Percentiles rank a stretch among this genome's conserved stretches.
These are phyloP conservation scores for Tuber umbilicatum DNA, from an alignment of 495 filamentous ascomycete genomes.

Conservation along the genomic window DNA sequence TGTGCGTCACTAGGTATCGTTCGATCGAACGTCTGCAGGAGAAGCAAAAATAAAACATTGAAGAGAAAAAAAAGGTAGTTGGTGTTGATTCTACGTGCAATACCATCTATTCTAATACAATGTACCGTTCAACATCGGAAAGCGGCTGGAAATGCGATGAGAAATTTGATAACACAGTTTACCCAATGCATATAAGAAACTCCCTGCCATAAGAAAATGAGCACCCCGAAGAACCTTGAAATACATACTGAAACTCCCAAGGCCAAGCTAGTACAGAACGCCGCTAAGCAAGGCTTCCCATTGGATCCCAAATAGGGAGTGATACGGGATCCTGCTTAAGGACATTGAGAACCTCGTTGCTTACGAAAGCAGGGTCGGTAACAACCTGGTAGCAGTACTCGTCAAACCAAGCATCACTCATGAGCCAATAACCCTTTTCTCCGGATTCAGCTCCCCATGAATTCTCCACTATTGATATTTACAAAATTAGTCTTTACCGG, in stretches of 20 bases:
- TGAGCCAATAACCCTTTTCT: constrained; percentile 74
- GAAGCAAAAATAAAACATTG: neutral
- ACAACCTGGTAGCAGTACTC: constrained; percentile 83
- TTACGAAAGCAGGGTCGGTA: constrained; percentile 65
- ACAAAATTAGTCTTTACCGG: neutral
- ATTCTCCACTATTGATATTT: constrained; percentile 58
- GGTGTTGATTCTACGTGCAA: neutral
- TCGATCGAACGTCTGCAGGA: neutral
- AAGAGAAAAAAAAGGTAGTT: neutral
- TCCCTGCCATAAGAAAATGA: constrained; percentile 4
- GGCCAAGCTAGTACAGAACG: neutral
- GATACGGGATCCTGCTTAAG: constrained; percentile 61
- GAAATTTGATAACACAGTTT: neutral
- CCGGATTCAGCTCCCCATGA: constrained; percentile 65
- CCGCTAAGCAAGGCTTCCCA: constrained; percentile 67
- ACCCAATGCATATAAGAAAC: constrained; percentile 6
- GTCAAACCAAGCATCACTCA: constrained; percentile 81
- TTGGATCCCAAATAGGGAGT: constrained; percentile 78
- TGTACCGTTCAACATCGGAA: neutral
- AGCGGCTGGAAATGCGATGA: neutral
- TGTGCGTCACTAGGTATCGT: neutral
- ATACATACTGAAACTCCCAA: neutral
- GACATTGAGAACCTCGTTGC: constrained; percentile 59
- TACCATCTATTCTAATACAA: neutral
- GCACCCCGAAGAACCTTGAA: neutral